Percentiles rank a stretch among this genome's conserved stretches.
Conservation (phyloP, 768 basidiomycete species). For the Thelephora ganbajun region DNA sequence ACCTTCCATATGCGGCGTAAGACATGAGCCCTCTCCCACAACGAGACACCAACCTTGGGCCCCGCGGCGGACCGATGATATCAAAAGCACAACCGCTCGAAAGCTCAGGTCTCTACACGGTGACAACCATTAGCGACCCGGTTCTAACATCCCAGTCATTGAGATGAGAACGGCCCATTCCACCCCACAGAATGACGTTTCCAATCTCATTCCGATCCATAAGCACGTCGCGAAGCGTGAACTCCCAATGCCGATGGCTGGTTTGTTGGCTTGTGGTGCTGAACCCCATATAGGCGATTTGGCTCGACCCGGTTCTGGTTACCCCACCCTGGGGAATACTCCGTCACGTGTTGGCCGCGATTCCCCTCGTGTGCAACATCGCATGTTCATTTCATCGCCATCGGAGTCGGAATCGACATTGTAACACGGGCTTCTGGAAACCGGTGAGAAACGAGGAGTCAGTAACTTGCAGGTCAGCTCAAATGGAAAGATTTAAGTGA, state of each 20-base stretch:
- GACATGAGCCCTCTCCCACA: no score
- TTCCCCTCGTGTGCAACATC: constrained; percentile 32
- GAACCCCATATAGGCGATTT: constrained; percentile 98
- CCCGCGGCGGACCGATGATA: no score
- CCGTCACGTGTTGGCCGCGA: constrained; percentile 6
- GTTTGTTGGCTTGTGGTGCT: constrained; percentile 99
- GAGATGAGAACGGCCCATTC: no score
- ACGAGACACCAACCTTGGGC: no score
- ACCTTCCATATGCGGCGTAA: no score
- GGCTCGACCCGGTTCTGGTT: constrained; percentile 92
- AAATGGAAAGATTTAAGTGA: constrained; percentile 85
- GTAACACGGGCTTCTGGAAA: constrained; percentile 78
- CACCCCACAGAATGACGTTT: constrained; percentile 96
- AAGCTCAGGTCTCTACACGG: no score
- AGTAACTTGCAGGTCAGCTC: constrained; percentile 24
- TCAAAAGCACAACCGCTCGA: no score
- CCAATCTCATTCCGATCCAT: constrained; percentile 93
- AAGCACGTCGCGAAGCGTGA: constrained; percentile 90
- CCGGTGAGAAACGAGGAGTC: constrained; percentile 12
- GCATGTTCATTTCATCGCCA: constrained; percentile 99
- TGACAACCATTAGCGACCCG: no score
- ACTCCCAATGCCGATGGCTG: constrained; percentile 99
- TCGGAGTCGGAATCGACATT: constrained; percentile 99
- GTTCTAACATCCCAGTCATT: no score
- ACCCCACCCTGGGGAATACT: constrained; percentile 98